Base-by-base conservation (phyloP, 2,329 filamentous ascomycete genomes). In the Nemania sp. region DNA sequence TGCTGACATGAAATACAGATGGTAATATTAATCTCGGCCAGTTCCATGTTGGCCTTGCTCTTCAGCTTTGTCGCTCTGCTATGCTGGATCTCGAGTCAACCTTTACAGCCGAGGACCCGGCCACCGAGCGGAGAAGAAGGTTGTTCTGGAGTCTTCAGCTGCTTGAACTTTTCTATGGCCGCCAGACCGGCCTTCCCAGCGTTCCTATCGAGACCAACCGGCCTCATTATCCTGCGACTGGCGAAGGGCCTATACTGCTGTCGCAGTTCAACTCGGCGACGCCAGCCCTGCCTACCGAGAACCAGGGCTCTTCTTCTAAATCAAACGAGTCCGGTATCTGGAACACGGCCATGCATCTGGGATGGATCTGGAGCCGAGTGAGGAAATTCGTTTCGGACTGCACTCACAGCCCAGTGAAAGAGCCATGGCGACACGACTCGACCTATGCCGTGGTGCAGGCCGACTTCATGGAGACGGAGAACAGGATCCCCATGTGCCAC, bases 381-480 rank as follows among this genome's bases (percentile, higher is more conserved):
- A 57, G 57, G 33, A 60, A 57, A 31, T 60, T 57, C 26, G 44
- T 60, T 28, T 60, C 57, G 14, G 57, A 60, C 34, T 60, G 57
- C 31, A 50, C 57, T 34, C 54, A 54, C 47, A 52, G 57, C 33
- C 54, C 54, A 54, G 19, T 60, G 17, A 57, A 60, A 36, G 57
- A 60, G 36, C 57, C 57, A 3, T 60, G 57, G 57, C 43, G 57
- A 9, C 57, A 60, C 26, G 57, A 60, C 31, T 60, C 57, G 11
- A 54, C 57, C 2, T 60, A 60, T 30, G 57, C 57, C 28, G 50
- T 60, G 20, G 57, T 60, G 15, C 57, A 60, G 39, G 57, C 57
- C 12, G 57, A 60, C 44, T 60, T 60, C 7, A 54, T 60, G 54
- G 57, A 60, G 42, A 60, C 57, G 12, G 57, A 60, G 28, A 60